phyloP scores from a whole-genome alignment of 345 rosid species.

The Clarkia xantiana region DNA sequence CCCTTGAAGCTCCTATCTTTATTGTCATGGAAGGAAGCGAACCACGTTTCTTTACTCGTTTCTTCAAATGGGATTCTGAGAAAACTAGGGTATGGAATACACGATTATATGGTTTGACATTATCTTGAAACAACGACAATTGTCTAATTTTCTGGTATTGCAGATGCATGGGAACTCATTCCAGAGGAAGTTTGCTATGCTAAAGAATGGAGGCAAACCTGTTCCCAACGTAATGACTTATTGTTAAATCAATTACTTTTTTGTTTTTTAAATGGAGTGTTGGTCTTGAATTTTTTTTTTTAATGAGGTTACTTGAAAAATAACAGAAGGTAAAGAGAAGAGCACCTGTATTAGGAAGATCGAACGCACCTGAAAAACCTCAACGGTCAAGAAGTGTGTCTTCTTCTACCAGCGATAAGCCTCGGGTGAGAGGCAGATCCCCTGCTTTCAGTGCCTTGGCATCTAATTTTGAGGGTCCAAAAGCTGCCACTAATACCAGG shows the following conservation, averaged over 20 bases:
- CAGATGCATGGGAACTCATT: slow-evolving; percentile 97
- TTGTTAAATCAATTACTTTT: background rate
- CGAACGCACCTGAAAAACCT: slow-evolving; percentile 60
- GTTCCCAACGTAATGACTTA: slow-evolving; percentile 47
- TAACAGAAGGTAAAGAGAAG: slow-evolving; percentile 81
- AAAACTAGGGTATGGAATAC: slow-evolving; percentile 52
- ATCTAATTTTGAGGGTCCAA: slow-evolving; percentile 71
- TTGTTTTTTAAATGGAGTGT: background rate
- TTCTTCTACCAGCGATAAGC: slow-evolving; percentile 83
- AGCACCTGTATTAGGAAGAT: slow-evolving; percentile 67
- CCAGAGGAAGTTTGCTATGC: slow-evolving; percentile 70
- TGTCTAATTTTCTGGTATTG: slow-evolving; percentile 4
- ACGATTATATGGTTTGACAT: background rate
- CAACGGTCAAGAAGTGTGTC: slow-evolving; percentile 90
- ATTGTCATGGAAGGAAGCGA: slow-evolving; percentile 81
- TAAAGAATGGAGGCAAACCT: slow-evolving; percentile 65
- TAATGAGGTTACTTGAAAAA: too few relatives aligned
- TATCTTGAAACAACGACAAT: background rate
- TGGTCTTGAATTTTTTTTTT: too few relatives aligned
- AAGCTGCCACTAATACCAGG: slow-evolving; percentile 22
- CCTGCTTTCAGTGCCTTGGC: slow-evolving; percentile 97
- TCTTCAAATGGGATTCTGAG: slow-evolving; percentile 85
- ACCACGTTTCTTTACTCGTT: slow-evolving; percentile 85
- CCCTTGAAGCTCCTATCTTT: slow-evolving; percentile 58
- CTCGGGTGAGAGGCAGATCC: slow-evolving; percentile 94